phyloP scores from a whole-genome alignment of 228 moss, liverwort and hornwort genomes.

The Sphagnum fallax region DNA sequence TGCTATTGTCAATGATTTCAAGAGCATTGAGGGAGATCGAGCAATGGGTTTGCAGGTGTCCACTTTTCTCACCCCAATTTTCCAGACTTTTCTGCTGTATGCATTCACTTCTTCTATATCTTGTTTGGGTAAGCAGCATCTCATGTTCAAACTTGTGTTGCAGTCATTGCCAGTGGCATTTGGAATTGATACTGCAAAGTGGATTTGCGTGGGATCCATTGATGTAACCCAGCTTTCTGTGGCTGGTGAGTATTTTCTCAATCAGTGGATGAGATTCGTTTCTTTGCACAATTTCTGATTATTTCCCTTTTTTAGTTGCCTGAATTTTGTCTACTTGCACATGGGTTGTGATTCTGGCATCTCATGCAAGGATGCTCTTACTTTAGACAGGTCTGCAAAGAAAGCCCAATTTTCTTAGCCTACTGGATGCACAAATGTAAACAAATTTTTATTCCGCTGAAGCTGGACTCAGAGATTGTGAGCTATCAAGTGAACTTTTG shows the following conservation, averaged over 20 bases:
- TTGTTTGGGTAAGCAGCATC: too few relatives aligned
- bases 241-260: conserved; percentile 44
- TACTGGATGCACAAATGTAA: too few relatives aligned
- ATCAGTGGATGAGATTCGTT: not conserved
- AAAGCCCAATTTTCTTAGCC: too few relatives aligned
- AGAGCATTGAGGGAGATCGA: conserved; percentile 94
- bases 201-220: conserved; percentile 93
- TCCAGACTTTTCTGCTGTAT: too few relatives aligned
- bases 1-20: conserved; percentile 96
- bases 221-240: conserved; percentile 88
- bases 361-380: not conserved
- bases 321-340: not conserved
- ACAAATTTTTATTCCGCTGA: too few relatives aligned
- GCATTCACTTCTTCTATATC: too few relatives aligned
- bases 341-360: not conserved
- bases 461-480: not conserved
- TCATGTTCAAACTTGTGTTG: not conserved
- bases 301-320: not conserved
- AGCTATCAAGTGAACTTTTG: too few relatives aligned
- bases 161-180: conserved; percentile 98
- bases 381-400: too few relatives aligned
- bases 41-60: conserved; percentile 88
- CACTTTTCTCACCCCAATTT: not conserved
- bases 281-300: not conserved
- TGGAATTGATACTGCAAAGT: conserved; percentile 89